Evolutionary conservation across 148 eudicot species (phyloP).

Genomic region (Rhododendron kiyosumense): DNA sequence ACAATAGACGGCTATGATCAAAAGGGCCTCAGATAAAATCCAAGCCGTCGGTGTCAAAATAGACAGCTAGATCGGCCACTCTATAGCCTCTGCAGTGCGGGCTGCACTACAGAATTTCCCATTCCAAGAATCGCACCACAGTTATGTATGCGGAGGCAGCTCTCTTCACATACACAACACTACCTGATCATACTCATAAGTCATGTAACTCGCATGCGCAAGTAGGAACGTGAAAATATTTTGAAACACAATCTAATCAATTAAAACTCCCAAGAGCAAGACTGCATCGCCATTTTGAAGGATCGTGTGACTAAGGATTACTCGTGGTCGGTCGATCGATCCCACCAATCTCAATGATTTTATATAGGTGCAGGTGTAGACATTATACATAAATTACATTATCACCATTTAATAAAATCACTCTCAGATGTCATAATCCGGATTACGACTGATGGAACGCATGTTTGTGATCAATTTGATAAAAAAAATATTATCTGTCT

Average conservation of each 20-base stretch:
- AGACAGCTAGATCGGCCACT: too few relatives aligned
- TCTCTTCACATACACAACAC: not conserved
- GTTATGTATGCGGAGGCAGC: not conserved
- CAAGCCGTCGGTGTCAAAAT: too few relatives aligned
- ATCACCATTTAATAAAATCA: not conserved
- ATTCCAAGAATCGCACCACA: not conserved
- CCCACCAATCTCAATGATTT: not conserved
- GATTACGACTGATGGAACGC: not conserved
- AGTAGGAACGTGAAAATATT: too few relatives aligned
- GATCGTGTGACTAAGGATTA: too few relatives aligned
- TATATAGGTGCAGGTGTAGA: not conserved
- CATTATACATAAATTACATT: not conserved
- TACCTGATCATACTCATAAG: not conserved
- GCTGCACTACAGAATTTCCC: too few relatives aligned
- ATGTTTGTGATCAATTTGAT: not conserved
- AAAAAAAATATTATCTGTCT: not conserved
- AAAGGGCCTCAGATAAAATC: too few relatives aligned
- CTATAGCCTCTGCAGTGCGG: too few relatives aligned
- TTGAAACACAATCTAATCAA: too few relatives aligned
- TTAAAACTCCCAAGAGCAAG: not conserved
- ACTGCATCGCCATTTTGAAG: too few relatives aligned
- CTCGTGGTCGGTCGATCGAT: too few relatives aligned
- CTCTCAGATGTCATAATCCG: not conserved
- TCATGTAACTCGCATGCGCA: not conserved
- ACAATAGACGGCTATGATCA: too few relatives aligned